Base-by-base conservation (phyloP, 108 stramenopile genomes). In the Craspedostauros australis region DNA sequence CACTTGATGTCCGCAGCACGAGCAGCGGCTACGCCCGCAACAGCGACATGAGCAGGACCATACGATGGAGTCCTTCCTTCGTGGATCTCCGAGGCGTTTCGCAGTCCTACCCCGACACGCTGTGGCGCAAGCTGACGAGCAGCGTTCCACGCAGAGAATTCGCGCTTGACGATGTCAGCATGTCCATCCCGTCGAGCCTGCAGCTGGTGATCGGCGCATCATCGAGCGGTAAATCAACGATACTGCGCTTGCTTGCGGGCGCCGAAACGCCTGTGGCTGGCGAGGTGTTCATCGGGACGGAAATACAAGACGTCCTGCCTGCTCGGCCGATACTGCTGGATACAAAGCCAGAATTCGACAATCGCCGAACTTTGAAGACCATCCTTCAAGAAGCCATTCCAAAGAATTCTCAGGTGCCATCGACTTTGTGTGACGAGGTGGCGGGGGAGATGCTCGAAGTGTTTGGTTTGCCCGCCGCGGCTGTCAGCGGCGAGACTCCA, bases 181-280 rank as follows among this genome's bases (percentile, higher is more conserved):
- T 8, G 15, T 29, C 51, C 4, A 24, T 56, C 3, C 20, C 43
- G 16, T 4, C 12, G 3, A 19, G 18, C 9, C 25, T 66, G 12
- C 22, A 20, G 30, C 54, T 71, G 7, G 31, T 76, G n/a, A 16
- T 52, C 2, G 75, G 75, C 14, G 66, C 65, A 16, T 76, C 75
- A 18, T 66, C 69, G 4, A 45, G 55, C 16, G 75, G 75, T 28
- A 76, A 76, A 23, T 62, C 65, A 16, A 67, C 75, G 26, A 36
- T 76, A 7, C 40, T 76, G 11, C 19, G 30, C 26, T 39, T 61
- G 2, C 42, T 76, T 1, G 11, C 23, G 0, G 54, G 56, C 1
- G 6, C 9, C 8, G 66, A 64, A 23, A 0, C 3, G 9, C 60
- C 31, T 19, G 33, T 0, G 14, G 39, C 23, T 9, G 66, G 66